Conservation (phyloP, 768 basidiomycete species). For the Agaricus blazei region DNA sequence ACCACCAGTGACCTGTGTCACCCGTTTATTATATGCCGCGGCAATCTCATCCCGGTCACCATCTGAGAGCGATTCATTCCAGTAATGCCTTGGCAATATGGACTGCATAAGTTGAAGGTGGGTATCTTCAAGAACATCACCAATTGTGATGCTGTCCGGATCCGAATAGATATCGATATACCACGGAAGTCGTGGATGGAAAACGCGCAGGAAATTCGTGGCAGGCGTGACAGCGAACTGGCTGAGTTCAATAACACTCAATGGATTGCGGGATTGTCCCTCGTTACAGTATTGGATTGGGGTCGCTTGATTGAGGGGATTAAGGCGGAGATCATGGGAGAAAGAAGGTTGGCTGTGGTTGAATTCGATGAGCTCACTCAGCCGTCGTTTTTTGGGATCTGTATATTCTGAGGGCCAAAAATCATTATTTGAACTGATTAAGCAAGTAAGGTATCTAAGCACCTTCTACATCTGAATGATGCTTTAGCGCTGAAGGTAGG, state of each 20-base stretch:
- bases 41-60: slow-evolving; percentile 12
- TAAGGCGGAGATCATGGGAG: slow-evolving; percentile 45
- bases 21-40: slow-evolving; percentile 24
- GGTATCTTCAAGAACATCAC: slow-evolving; percentile 9
- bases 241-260: slow-evolving; percentile 9
- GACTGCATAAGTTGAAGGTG: slow-evolving; percentile 4
- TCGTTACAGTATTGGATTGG: slow-evolving; percentile 33
- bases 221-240: slow-evolving; percentile 13
- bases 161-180: slow-evolving; percentile 10
- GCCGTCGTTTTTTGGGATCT: slow-evolving; percentile 24
- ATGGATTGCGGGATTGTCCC: slow-evolving; percentile 29
- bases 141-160: slow-evolving; percentile 10
- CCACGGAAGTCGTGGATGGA: slow-evolving; percentile 14
- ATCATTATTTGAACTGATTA: too few species aligned
- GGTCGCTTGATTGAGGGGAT: slow-evolving; percentile 22
- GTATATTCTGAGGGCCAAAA: slow-evolving; percentile 15
- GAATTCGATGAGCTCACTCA: slow-evolving; percentile 26
- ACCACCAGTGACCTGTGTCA: slow-evolving; percentile 16
- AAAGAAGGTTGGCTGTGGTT: slow-evolving; percentile 29
- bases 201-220: slow-evolving; percentile 8
- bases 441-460: not conserved
- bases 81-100: slow-evolving; percentile 12
- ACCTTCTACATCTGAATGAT: slow-evolving; percentile 31
- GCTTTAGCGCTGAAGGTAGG: slow-evolving; percentile 16
- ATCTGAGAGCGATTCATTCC: slow-evolving; percentile 11